A percentile compares a stretch with the other conserved stretches of the same genome.
phyloP scores from a whole-genome alignment of 78 protist species.

The Protostelium mycophagum region DNA sequence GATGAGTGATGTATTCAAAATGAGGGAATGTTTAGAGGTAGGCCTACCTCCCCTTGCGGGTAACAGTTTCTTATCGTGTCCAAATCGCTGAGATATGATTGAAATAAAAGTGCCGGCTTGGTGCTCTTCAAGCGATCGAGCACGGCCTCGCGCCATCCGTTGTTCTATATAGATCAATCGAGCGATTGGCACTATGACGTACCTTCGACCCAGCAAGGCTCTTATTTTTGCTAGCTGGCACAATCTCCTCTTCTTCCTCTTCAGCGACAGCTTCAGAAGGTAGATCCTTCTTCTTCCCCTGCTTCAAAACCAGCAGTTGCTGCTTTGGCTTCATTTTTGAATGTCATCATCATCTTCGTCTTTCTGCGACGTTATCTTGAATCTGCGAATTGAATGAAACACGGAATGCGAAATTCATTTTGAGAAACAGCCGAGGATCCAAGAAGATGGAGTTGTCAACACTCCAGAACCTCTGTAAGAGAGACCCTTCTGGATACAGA shows the following conservation, averaged over 20 bases:
- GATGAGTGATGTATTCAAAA: not conserved
- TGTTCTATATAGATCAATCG: not conserved
- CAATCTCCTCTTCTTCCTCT: not conserved
- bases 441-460: not conserved
- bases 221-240: not conserved
- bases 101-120: not conserved
- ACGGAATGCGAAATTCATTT: too few relatives aligned
- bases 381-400: too few relatives aligned
- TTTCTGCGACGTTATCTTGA: too few relatives aligned
- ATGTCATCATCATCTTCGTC: too few relatives aligned
- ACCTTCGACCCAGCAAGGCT: not conserved
- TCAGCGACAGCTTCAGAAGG: not conserved
- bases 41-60: not conserved
- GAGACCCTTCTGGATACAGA: conserved; percentile 79
- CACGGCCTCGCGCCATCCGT: not conserved
- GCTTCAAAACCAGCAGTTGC: not conserved
- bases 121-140: not conserved
- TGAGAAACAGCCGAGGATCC: too few relatives aligned
- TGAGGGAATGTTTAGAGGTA: not conserved
- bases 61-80: not conserved
- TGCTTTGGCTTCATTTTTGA: too few relatives aligned
- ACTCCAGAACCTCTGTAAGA: conserved; percentile 68
- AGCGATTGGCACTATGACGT: not conserved
- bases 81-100: not conserved
- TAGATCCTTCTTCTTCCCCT: not conserved